These are phyloP conservation scores for Clarireedia paspali DNA, from an alignment of 2,329 filamentous ascomycete genomes.

Conservation along the genomic window DNA sequence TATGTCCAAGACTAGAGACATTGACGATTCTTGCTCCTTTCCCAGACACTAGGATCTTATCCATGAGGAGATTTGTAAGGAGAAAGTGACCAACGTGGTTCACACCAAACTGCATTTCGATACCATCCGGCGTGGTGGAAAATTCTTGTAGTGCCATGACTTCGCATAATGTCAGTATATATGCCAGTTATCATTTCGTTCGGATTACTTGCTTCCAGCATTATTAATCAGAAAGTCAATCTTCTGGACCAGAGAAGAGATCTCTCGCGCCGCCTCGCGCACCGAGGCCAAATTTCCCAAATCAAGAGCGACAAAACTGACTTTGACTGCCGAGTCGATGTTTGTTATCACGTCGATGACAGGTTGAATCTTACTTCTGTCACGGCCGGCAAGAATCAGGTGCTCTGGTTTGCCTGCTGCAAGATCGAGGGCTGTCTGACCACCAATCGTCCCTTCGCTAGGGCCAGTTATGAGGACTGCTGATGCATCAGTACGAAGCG, in stretches of 20 bases:
- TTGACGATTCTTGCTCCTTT: constrained; percentile 16
- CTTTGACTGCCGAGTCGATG: constrained; percentile 10
- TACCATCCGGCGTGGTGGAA: constrained; percentile 33
- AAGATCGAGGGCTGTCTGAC: constrained; percentile 16
- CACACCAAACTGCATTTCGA: constrained; percentile 43
- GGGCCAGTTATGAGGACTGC: constrained; percentile 16
- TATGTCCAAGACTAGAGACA: constrained; percentile 30
- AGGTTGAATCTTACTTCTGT: constrained; percentile 17
- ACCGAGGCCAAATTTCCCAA: constrained; percentile 32
- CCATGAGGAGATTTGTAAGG: constrained; percentile 40
- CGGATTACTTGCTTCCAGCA: constrained; percentile 22
- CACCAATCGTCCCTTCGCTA: constrained; percentile 14
- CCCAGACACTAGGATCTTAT: constrained; percentile 1
- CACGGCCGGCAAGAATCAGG: constrained; percentile 17
- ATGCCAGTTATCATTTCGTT: neutral
- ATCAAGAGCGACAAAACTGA: constrained; percentile 21
- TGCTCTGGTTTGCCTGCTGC: constrained; percentile 17
- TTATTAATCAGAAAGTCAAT: constrained; percentile 38
- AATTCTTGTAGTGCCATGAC: constrained; percentile 33
- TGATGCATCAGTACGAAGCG: neutral
- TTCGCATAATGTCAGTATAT: neutral
- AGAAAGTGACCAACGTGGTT: constrained; percentile 49
- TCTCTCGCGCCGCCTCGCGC: neutral
- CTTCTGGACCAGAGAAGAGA: constrained; percentile 30
- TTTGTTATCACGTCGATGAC: constrained; percentile 13